These are phyloP conservation scores for Mortierella alpina DNA, from an alignment of 192 early-diverging fungal species.

Conservation along the genomic window DNA sequence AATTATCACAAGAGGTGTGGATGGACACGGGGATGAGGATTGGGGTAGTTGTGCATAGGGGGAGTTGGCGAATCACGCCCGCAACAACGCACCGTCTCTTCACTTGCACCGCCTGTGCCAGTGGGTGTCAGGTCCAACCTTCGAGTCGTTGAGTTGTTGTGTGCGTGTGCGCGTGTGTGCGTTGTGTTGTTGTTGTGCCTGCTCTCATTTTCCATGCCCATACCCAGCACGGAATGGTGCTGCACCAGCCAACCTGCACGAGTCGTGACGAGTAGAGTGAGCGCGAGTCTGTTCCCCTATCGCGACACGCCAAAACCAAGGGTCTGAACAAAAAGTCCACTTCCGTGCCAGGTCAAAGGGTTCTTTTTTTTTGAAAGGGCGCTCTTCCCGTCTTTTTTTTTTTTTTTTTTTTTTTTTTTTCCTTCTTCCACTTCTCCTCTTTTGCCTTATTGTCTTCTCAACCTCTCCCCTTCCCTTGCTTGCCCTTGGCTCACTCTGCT, in stretches of 20 bases:
- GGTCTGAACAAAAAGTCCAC: too few species aligned
- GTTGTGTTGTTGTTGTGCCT: neutral
- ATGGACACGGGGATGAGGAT: too few species aligned
- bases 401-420: slow-evolving; percentile 7
- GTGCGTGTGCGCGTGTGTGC: neutral
- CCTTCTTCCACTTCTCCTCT: neutral
- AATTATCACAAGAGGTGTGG: too few species aligned
- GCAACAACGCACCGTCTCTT: neutral
- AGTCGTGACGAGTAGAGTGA: too few species aligned
- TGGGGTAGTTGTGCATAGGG: too few species aligned
- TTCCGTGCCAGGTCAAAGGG: too few species aligned
- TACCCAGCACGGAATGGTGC: neutral
- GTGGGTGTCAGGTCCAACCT: too few species aligned
- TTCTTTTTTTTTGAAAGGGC: neutral
- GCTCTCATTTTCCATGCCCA: neutral
- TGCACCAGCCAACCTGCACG: neutral
- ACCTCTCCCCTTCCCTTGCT: neutral
- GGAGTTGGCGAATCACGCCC: too few species aligned
- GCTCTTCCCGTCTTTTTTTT: neutral
- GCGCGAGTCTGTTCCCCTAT: too few species aligned
- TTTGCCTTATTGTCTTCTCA: slow-evolving; percentile 2
- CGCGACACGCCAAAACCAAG: too few species aligned
- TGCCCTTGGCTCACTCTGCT: neutral
- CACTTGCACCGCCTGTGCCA: neutral
- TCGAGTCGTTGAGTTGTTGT: neutral